phyloP scores from a whole-genome alignment of 2,329 filamentous ascomycete species.

The Epicoccum sorghinum region DNA sequence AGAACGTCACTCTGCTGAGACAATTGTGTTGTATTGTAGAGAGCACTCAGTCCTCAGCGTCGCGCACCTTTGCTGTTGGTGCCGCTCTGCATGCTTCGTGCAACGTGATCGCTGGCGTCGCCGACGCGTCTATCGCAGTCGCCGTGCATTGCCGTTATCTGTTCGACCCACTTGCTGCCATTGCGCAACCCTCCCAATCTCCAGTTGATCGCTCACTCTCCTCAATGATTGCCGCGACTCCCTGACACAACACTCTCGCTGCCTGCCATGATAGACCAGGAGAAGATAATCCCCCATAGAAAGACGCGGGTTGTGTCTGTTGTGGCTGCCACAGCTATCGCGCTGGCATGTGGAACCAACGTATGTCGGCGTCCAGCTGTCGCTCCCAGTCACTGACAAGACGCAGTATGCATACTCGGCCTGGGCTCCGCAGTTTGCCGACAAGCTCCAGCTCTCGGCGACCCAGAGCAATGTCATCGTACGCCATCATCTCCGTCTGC shows the following conservation, averaged over 20 bases:
- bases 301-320: slow-evolving; percentile 80
- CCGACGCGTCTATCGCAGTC: not conserved
- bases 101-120: not conserved
- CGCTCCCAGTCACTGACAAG: slow-evolving; percentile 30
- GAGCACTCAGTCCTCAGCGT: no score
- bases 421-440: slow-evolving; percentile 95
- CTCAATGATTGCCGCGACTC: slow-evolving; percentile 15
- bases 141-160: slow-evolving; percentile 18
- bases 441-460: slow-evolving; percentile 83
- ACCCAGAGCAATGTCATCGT: slow-evolving; percentile 92
- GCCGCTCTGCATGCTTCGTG: not conserved
- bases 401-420: slow-evolving; percentile 93
- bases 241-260: slow-evolving; percentile 19
- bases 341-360: slow-evolving; percentile 91
- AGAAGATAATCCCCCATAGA: slow-evolving; percentile 53
- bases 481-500: slow-evolving; percentile 39
- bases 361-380: slow-evolving; percentile 57
- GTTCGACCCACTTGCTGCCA: slow-evolving; percentile 19
- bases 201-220: not conserved
- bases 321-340: slow-evolving; percentile 80
- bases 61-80: no score
- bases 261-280: slow-evolving; percentile 32
- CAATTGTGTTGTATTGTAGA: not conserved
- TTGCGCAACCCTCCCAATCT: slow-evolving; percentile 18
- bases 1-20: not conserved